Conservation (phyloP, 768 basidiomycete species). For the Boletus vinaceobasis region DNA sequence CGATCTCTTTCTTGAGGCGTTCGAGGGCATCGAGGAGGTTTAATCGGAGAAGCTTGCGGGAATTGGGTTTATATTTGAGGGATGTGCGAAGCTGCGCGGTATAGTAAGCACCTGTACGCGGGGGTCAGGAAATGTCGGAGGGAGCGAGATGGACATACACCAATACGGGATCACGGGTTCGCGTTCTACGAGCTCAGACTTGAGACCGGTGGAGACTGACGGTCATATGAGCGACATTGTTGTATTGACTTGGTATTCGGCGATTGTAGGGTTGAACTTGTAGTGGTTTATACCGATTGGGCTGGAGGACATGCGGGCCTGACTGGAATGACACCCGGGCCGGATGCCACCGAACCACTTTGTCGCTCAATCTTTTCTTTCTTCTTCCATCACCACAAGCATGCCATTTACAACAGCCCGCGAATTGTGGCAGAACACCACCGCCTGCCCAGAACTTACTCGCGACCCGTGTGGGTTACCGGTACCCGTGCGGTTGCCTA, state of each 20-base stretch:
- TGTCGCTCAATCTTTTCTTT: too few relatives aligned
- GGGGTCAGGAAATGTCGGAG: background rate
- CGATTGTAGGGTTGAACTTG: background rate
- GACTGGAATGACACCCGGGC: too few relatives aligned
- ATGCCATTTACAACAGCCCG: too few relatives aligned
- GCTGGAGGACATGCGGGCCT: too few relatives aligned
- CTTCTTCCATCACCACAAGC: too few relatives aligned
- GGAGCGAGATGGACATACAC: constrained; percentile 55
- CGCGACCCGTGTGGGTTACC: too few relatives aligned
- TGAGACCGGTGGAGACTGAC: constrained; percentile 56
- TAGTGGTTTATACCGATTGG: too few relatives aligned
- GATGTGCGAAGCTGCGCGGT: constrained; percentile 86
- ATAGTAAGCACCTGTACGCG: constrained; percentile 72
- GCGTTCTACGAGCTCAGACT: constrained; percentile 69
- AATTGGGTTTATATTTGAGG: constrained; percentile 61
- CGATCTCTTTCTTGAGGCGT: constrained; percentile 71
- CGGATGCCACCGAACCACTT: background rate
- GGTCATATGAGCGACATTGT: constrained; percentile 51
- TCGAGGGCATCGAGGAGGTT: constrained; percentile 77
- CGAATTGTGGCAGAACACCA: too few relatives aligned
- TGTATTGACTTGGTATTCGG: background rate
- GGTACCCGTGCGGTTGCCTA: too few relatives aligned
- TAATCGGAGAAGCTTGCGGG: constrained; percentile 67
- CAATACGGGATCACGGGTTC: constrained; percentile 93
- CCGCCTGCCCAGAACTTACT: too few relatives aligned